A percentile compares a stretch with the other conserved stretches of the same genome.
Evolutionary conservation across 371 early-diverging fungal genomes (phyloP).

Genomic region (Zopfochytrium polystomum): DNA sequence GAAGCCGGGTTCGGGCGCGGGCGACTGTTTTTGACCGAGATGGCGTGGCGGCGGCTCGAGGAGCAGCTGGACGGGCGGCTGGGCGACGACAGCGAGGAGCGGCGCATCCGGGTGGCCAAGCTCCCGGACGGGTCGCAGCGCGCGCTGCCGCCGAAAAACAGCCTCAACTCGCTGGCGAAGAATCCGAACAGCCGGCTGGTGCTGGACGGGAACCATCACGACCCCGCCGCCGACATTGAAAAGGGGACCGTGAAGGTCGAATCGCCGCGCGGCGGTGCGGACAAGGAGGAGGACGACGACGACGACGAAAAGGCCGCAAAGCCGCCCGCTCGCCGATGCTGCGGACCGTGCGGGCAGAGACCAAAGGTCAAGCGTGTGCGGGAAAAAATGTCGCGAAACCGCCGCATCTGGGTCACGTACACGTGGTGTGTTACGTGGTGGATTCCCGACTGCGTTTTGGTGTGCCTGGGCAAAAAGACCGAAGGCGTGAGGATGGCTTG

Average conservation of each 20-base stretch:
- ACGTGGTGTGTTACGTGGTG: slow-evolving; percentile 88
- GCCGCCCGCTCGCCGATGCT: slow-evolving; percentile 17
- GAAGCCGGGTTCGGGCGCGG: slow-evolving; percentile 22
- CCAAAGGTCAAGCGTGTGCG: slow-evolving; percentile 57
- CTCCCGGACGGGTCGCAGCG: slow-evolving; percentile 9
- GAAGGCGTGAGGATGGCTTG: slow-evolving; percentile 67
- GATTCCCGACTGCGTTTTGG: slow-evolving; percentile 69
- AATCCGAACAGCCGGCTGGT: slow-evolving; percentile 1
- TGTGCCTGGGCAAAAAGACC: slow-evolving; percentile 23
- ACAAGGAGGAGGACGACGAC: slow-evolving; percentile 9
- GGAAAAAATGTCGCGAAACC: slow-evolving; percentile 25
- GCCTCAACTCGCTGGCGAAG: background rate
- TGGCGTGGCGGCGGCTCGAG: slow-evolving; percentile 18
- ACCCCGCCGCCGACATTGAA: slow-evolving; percentile 10
- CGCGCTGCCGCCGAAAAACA: slow-evolving; percentile 3
- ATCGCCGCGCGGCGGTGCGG: background rate
- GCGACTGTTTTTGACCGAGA: slow-evolving; percentile 24
- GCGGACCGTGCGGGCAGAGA: slow-evolving; percentile 22
- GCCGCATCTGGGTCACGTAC: slow-evolving; percentile 70
- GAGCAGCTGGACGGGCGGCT: slow-evolving; percentile 9
- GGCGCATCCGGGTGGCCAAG: slow-evolving; percentile 20
- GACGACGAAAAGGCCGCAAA: slow-evolving; percentile 14
- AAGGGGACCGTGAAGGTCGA: slow-evolving; percentile 7
- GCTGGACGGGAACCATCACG: background rate
- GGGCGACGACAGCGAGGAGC: slow-evolving; percentile 17